phyloP scores from a whole-genome alignment of 352 stramenopile genomes.

The Phytophthora multivora region DNA sequence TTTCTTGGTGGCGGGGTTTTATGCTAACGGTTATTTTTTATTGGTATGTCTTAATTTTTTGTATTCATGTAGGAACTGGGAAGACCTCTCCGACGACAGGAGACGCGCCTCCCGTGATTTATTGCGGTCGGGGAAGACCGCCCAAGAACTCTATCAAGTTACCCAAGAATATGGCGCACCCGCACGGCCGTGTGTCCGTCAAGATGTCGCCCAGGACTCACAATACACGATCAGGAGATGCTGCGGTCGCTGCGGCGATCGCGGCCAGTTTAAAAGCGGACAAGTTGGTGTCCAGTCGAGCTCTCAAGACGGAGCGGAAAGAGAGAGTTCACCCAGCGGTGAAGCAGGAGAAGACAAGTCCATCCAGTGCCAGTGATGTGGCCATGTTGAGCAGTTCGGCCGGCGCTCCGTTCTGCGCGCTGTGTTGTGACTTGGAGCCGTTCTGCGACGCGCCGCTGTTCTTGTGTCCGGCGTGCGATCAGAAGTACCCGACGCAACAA shows the following conservation, averaged over 20 bases:
- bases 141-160: slow-evolving; percentile 55
- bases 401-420: slow-evolving; percentile 57
- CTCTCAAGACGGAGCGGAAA: slow-evolving; percentile 22
- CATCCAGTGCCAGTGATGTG: slow-evolving; percentile 70
- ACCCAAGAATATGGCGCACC: slow-evolving; percentile 22
- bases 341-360: slow-evolving; percentile 60
- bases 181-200: slow-evolving; percentile 13
- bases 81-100: slow-evolving; percentile 26
- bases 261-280: slow-evolving; percentile 19
- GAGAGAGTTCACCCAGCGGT: slow-evolving; percentile 2
- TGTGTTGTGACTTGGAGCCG: slow-evolving; percentile 66
- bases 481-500: slow-evolving; percentile 85
- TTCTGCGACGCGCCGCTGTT: slow-evolving; percentile 62
- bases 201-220: slow-evolving; percentile 37
- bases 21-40: slow-evolving; percentile 10
- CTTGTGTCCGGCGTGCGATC: slow-evolving; percentile 74
- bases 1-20: slow-evolving; percentile 1
- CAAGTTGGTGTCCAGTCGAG: slow-evolving; percentile 14
- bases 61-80: slow-evolving; percentile 12
- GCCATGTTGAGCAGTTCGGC: slow-evolving; percentile 47
- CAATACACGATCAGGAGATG: slow-evolving; percentile 25
- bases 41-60: slow-evolving; percentile 3
- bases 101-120: slow-evolving; percentile 34
- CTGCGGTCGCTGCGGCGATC: slow-evolving; percentile 17
- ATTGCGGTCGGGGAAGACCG: slow-evolving; percentile 45